These are phyloP conservation scores for Aechmea fasciata DNA, from an alignment of 176 grass and related monocot genomes.

Conservation along the genomic window DNA sequence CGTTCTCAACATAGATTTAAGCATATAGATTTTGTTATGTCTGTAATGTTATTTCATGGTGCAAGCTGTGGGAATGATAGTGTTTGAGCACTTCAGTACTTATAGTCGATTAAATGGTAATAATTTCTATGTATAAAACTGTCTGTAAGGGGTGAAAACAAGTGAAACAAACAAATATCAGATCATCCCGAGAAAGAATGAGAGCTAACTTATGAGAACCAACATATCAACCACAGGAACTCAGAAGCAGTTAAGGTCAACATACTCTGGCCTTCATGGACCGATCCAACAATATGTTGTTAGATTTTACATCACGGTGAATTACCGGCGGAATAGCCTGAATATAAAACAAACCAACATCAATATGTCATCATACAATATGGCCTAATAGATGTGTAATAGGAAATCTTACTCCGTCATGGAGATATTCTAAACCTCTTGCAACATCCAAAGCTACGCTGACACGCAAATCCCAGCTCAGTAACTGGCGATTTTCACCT, in stretches of 20 bases:
- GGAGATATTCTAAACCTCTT: constrained; percentile 86
- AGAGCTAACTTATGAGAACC: background rate
- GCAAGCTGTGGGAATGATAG: no score
- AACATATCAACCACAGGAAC: background rate
- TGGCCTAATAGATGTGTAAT: constrained; percentile 6
- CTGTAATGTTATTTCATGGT: no score
- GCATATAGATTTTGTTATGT: no score
- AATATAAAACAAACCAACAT: constrained; percentile 28
- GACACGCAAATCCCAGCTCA: constrained; percentile 77
- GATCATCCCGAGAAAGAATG: no score
- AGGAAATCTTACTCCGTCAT: constrained; percentile 71
- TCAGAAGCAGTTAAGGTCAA: constrained; percentile 9
- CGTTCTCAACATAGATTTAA: no score
- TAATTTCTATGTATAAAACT: no score
- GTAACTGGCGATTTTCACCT: constrained; percentile 49
- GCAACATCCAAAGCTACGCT: constrained; percentile 95
- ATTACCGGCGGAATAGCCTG: constrained; percentile 89
- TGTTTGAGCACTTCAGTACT: no score
- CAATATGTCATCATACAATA: constrained; percentile 5
- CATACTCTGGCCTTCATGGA: constrained; percentile 89
- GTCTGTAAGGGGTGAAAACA: no score
- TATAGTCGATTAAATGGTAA: no score
- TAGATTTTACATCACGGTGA: constrained; percentile 87
- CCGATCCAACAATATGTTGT: constrained; percentile 83
- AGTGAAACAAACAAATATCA: no score